A percentile compares a stretch with the other conserved stretches of the same genome.
phyloP scores from a whole-genome alignment of 768 basidiomycete species.

The Lentinula boryana region DNA sequence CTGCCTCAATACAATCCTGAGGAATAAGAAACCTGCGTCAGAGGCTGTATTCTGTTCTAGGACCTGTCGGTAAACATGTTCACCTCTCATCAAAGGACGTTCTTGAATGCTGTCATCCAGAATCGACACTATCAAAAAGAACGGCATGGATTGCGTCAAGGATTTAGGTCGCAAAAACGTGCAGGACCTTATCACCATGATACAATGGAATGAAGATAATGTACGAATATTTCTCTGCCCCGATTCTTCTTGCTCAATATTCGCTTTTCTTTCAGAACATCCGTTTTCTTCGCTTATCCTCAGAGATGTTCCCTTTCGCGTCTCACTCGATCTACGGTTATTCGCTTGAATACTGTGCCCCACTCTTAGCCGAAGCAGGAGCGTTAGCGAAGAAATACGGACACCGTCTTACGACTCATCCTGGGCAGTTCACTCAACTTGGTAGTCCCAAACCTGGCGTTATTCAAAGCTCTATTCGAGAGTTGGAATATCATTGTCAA shows the following conservation, averaged over 20 bases:
- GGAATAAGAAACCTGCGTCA: conserved; percentile 59
- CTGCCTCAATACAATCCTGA: conserved; percentile 79
- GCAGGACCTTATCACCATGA: conserved; percentile 62
- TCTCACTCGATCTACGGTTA: conserved; percentile 81
- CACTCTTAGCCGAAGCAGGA: conserved; percentile 51
- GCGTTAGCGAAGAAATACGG: conserved; percentile 62
- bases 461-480: conserved; percentile 68
- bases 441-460: conserved; percentile 76
- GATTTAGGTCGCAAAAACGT: conserved; percentile 74
- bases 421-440: conserved; percentile 81
- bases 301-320: conserved; percentile 92
- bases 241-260: background rate
- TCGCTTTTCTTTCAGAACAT: conserved; percentile 44
- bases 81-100: background rate
- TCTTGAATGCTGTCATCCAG: conserved; percentile 24
- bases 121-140: conserved; percentile 72
- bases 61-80: conserved; percentile 45
- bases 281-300: conserved; percentile 83
- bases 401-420: conserved; percentile 82
- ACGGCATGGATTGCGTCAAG: conserved; percentile 78
- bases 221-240: conserved; percentile 23
- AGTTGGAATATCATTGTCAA: conserved; percentile 82
- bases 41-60: conserved; percentile 72
- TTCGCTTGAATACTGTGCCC: conserved; percentile 65
- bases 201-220: conserved; percentile 90